phyloP scores from a whole-genome alignment of 23 red algal genomes.

The Gracilaria domingensis region DNA sequence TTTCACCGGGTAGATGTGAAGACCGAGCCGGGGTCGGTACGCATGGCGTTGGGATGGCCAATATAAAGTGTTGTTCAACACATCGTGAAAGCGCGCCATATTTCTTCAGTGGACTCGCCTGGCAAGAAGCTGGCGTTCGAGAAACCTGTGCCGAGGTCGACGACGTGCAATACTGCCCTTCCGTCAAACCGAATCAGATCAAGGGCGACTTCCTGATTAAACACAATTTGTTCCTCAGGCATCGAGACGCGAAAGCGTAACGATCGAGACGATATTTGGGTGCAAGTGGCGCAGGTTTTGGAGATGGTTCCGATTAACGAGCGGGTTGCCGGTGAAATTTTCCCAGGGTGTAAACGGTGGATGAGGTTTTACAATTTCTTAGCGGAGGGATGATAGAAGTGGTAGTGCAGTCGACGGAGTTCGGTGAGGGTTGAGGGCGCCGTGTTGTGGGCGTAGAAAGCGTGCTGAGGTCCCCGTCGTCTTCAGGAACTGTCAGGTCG shows the following conservation, averaged over 20 bases:
- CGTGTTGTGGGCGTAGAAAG: slow-evolving; percentile 8
- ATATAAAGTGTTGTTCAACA: not conserved
- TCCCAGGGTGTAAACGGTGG: not conserved
- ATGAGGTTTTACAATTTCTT: slow-evolving; percentile 29
- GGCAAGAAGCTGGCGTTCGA: not conserved
- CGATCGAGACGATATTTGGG: not conserved
- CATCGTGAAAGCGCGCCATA: not conserved
- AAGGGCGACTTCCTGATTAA: not conserved
- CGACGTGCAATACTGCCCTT: not conserved
- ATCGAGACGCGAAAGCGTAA: not conserved
- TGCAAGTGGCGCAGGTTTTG: not conserved
- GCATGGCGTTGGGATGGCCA: not conserved
- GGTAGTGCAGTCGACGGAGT: slow-evolving; percentile 22
- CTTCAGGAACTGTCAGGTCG: too few species aligned
- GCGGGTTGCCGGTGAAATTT: not conserved
- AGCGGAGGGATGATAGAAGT: slow-evolving; percentile 45
- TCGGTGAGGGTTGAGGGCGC: slow-evolving; percentile 4
- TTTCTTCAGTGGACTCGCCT: not conserved
- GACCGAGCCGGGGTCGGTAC: not conserved
- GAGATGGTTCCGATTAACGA: not conserved
- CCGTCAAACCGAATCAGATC: not conserved
- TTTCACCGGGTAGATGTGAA: not conserved
- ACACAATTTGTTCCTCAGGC: not conserved
- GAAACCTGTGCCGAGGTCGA: not conserved
- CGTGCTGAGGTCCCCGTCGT: too few species aligned